Percentiles rank a stretch among this genome's conserved stretches.
Evolutionary conservation across 345 rosid genomes (phyloP).

Genomic region (Kernera saxatilis): DNA sequence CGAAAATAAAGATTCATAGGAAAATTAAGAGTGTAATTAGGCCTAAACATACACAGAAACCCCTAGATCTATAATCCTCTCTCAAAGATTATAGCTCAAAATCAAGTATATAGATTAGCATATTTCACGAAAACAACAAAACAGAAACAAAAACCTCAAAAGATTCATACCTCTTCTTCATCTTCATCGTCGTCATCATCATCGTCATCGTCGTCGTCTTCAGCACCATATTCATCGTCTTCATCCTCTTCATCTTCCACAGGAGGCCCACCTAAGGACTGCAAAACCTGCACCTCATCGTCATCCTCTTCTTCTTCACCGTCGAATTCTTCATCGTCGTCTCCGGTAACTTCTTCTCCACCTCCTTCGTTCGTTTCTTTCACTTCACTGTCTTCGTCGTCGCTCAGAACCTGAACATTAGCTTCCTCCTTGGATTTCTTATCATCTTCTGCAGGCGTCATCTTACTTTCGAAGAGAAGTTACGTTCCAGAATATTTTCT

Average conservation of each 20-base stretch:
- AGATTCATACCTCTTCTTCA: constrained; percentile 38
- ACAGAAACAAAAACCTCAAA: background rate
- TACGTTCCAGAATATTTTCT: background rate
- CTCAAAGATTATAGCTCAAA: background rate
- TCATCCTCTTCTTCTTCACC: constrained; percentile 56
- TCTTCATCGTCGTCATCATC: constrained; percentile 39
- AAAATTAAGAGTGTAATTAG: background rate
- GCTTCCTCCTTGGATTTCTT: constrained; percentile 33
- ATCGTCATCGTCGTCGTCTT: constrained; percentile 34
- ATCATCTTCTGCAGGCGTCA: constrained; percentile 40
- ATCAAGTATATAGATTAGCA: background rate
- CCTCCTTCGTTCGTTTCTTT: constrained; percentile 39
- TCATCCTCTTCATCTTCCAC: constrained; percentile 43
- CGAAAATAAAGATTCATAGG: background rate
- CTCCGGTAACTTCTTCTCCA: constrained; percentile 36
- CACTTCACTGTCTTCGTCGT: constrained; percentile 31
- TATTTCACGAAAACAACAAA: background rate
- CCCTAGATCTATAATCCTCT: constrained; percentile 12
- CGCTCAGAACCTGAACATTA: constrained; percentile 24
- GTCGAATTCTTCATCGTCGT: constrained; percentile 40
- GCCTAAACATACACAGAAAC: background rate
- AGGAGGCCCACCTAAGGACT: too few species aligned
- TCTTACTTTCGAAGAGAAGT: constrained; percentile 2
- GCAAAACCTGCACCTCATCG: too few species aligned
- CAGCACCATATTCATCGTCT: constrained; percentile 37